Base-by-base conservation (phyloP, 345 rosid species). In the Reutealis trisperma region DNA sequence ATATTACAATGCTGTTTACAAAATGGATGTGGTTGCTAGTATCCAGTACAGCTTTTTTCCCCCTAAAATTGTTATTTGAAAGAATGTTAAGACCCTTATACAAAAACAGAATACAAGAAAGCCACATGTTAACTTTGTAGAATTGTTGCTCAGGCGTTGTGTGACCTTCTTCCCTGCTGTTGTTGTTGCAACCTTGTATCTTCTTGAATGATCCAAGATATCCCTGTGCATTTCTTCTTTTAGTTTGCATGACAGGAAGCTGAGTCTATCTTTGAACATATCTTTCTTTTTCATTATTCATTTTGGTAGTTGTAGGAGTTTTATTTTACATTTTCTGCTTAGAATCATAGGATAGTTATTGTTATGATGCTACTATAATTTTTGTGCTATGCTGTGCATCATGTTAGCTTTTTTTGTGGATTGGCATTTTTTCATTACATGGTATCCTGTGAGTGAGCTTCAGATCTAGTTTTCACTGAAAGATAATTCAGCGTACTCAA, bases 241-340 rank as follows among this genome's bases (percentile, higher is more conserved):
- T 12, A 4, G 34, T n/a, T 13, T 34, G 27, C 34, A 32, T 63
- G 63, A 21, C 21, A 49, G 22, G 3, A 74, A 74, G 49, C 44
- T 49, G 6, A 25, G 41, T 47, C 13, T 19, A 63, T 49, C 69
- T 37, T 21, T 22, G 51, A 41, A 8, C 41, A 13, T 9, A 4
- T 65, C 42, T 22, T 6, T 19, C 21, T 3, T 30, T 8, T 16
- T 60, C 63, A 47, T 45, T 67, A 44, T 21, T 47, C 19, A 37
- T 74, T 13, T 73, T 27, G 68, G 27, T 41, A 44, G 63, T 61
- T 32, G 21, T 61, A 67, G 71, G 54, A 67, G 4, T 77, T 70
- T 6, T 16, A 42, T 15, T 54, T 22, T 41, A 6, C 62, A 32
- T 62, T 54, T 62, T 54, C 32, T 57, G 42, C 47, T 8, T 54